Evolutionary conservation across 441 rosid species (phyloP), one percentile per base, ranked within the genome.

Genomic region (Oxalis stricta): DNA sequence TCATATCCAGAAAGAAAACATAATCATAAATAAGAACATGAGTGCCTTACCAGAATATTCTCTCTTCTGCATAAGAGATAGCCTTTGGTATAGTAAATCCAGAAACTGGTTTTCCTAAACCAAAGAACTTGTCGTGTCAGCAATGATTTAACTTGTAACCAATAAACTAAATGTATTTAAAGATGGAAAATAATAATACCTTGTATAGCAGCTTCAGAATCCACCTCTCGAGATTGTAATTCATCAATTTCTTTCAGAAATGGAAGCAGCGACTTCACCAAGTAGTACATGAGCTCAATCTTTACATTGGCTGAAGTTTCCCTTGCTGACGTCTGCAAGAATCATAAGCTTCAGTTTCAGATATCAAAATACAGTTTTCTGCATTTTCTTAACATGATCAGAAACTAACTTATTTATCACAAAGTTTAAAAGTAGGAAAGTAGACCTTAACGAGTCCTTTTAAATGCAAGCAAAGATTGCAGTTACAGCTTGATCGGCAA

Each of bases 401-500:
- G n/a, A n/a, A n/a, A 23, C 7, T 23, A 23, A 3, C 28, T 23
- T 23, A 23, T 23, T 23, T 15, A 41, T 21, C 14, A 23, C 16
- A 5, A 23, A 29, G 18, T 8, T 31, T 7, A 43, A 14, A 28
- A 38, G 21, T 20, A 40, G 1, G 8, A 30, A 38, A 44, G 40
- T 30, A 65, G 40, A 88, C 97, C 91, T 76, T 57, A 32, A 84
- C 69, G 43, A 76, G 51, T 39, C 88, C 81, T 56, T 60, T 62
- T 6, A 73, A 63, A 52, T 77, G 95, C 66, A 89, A 56, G 60
- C 97, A 89, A 18, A 37, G 26, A 33, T 59, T 60, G 60, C 97
- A 89, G 64, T 84, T 89, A 75, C 97, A 89, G 46, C 62, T 84
- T 48, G 62, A 59, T 0, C 76, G 63, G 53, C 97, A 89, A 48